A percentile compares a stretch with the other conserved stretches of the same genome.
These are phyloP conservation scores for Mrakia hoshinonis DNA, from an alignment of 768 basidiomycete genomes.

Conservation along the genomic window DNA sequence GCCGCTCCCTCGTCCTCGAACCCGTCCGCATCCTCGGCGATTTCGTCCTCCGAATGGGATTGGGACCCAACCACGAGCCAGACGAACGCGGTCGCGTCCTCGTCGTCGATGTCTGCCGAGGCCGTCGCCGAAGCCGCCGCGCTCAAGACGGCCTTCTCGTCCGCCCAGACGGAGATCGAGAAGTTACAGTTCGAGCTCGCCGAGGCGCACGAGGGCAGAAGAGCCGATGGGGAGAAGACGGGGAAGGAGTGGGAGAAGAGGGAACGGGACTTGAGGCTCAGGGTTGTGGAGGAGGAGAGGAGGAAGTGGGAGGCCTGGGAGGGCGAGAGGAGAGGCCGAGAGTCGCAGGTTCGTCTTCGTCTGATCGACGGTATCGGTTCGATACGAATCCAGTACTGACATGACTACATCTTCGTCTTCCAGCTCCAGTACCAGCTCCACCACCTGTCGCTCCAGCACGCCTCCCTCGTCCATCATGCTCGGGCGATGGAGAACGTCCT, in stretches of 20 bases:
- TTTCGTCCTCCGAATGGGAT: constrained; percentile 1
- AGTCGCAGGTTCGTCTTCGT: constrained; percentile 1
- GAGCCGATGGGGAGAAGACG: background rate
- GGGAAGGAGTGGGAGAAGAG: constrained; percentile 7
- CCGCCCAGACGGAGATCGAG: background rate
- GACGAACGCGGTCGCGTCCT: constrained; percentile 4
- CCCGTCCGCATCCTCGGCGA: background rate
- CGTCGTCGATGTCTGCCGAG: background rate
- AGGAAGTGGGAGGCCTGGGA: constrained; percentile 19
- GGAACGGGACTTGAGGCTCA: background rate
- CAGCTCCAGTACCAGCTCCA: constrained; percentile 19
- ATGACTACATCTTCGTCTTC: too few species aligned
- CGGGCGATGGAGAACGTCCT: background rate
- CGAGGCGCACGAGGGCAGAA: background rate
- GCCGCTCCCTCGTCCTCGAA: background rate
- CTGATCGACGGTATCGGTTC: too few species aligned
- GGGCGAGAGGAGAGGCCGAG: background rate
- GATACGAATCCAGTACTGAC: too few species aligned
- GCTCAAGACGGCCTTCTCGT: background rate
- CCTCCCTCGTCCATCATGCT: constrained; percentile 14
- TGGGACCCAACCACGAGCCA: background rate
- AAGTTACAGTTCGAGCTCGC: constrained; percentile 3
- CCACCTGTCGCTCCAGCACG: constrained; percentile 8
- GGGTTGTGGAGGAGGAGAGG: constrained; percentile 1
- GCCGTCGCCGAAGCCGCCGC: background rate